Evolutionary conservation across 2,329 filamentous ascomycete species (phyloP).

Genomic region (Hypoxylon sp.): DNA sequence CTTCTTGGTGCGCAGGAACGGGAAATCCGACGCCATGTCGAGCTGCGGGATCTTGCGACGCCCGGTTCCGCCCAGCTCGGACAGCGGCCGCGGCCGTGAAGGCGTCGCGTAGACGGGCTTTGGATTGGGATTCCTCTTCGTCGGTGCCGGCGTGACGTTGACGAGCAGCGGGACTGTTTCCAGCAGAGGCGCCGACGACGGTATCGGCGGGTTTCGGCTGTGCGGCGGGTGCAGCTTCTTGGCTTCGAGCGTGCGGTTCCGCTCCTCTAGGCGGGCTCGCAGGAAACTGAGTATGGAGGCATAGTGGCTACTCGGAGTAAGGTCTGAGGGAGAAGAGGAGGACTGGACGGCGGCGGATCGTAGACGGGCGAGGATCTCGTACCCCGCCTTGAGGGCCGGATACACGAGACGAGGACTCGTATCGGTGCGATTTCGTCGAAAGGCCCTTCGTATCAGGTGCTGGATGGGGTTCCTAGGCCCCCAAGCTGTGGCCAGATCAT

Average conservation of each 20-base stretch:
- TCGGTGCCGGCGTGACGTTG: slow-evolving; percentile 40
- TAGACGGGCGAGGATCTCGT: slow-evolving; percentile 50
- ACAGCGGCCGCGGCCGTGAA: slow-evolving; percentile 56
- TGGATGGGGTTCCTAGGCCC: slow-evolving; percentile 56
- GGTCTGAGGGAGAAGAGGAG: slow-evolving; percentile 10
- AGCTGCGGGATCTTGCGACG: slow-evolving; percentile 66
- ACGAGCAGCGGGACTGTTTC: slow-evolving; percentile 45
- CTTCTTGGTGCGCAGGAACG: slow-evolving; percentile 72
- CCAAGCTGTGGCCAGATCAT: slow-evolving; percentile 50
- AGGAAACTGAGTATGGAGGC: slow-evolving; percentile 53
- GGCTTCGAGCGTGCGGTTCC: slow-evolving; percentile 37
- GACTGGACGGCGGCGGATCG: slow-evolving; percentile 21
- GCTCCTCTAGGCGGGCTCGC: slow-evolving; percentile 47
- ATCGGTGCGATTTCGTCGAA: slow-evolving; percentile 65
- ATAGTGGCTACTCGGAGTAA: slow-evolving; percentile 51
- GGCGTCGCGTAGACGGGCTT: slow-evolving; percentile 55
- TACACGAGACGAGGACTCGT: slow-evolving; percentile 67
- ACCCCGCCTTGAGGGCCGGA: slow-evolving; percentile 71
- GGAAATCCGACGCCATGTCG: slow-evolving; percentile 61
- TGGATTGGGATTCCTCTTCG: slow-evolving; percentile 48
- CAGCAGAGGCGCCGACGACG: slow-evolving; percentile 30
- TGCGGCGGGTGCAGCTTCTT: slow-evolving; percentile 28
- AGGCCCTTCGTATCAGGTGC: slow-evolving; percentile 67
- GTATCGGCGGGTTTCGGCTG: slow-evolving; percentile 27
- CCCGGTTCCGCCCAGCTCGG: slow-evolving; percentile 55